These are phyloP conservation scores for Saccharum officinarum DNA, from an alignment of 176 grass and related monocot genomes.

Conservation along the genomic window DNA sequence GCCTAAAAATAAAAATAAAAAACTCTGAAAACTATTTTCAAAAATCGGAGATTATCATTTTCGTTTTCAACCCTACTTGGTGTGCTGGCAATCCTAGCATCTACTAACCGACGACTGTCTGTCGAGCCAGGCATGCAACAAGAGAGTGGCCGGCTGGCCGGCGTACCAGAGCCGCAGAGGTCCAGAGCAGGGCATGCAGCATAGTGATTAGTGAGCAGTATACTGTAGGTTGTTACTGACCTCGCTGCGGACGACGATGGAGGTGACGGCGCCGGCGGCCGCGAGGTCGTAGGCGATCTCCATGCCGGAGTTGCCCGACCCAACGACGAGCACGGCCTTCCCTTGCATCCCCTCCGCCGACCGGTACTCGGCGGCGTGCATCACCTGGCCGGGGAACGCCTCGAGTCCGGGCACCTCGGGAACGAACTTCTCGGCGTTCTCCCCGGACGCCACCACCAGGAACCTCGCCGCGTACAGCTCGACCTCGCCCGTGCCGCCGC, in stretches of 20 bases:
- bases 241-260: conserved; percentile 58
- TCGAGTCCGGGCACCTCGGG: conserved; percentile 67
- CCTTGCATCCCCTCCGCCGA: conserved; percentile 36
- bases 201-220: neutral
- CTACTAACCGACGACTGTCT: neutral
- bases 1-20: too few species aligned
- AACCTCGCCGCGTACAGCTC: conserved; percentile 51
- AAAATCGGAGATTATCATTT: too few species aligned
- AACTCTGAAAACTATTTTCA: too few species aligned
- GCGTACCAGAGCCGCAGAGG: too few species aligned
- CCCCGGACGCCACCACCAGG: conserved; percentile 74
- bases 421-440: conserved; percentile 65
- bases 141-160: too few species aligned
- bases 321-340: conserved; percentile 75
- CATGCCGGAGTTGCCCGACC: conserved; percentile 88
- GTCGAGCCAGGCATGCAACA: neutral
- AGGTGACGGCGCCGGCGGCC: conserved; percentile 46
- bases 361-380: conserved; percentile 66
- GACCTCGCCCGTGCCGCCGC: too few species aligned
- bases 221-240: conserved; percentile 30
- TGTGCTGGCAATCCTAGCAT: neutral
- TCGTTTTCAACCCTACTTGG: too few species aligned
- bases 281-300: conserved; percentile 81
- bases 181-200: too few species aligned
- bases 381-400: conserved; percentile 46